Percentiles rank a stretch among this genome's conserved stretches.
Evolutionary conservation across 2,329 filamentous ascomycete species (phyloP).

Genomic region (Bipolaris sorokiniana): DNA sequence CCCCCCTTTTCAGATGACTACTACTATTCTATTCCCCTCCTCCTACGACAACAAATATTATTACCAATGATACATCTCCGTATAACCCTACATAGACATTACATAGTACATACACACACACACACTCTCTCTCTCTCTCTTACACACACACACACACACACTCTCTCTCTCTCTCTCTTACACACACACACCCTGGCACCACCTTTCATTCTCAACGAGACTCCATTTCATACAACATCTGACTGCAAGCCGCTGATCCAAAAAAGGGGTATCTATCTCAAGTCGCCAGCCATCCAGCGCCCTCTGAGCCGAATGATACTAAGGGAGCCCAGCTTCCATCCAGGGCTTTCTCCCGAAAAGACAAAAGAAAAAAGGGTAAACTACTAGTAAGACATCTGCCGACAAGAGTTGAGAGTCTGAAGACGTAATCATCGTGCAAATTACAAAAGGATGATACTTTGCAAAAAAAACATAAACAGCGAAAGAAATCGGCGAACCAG

Average conservation of each 20-base stretch:
- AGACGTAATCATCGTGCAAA: constrained; percentile 29
- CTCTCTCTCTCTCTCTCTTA: no score
- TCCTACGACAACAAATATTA: neutral
- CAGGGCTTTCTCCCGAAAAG: constrained; percentile 10
- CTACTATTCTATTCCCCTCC: no score
- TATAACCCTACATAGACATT: constrained; percentile 4
- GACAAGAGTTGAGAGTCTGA: constrained; percentile 20
- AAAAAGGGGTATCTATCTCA: constrained; percentile 33
- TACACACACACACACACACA: neutral
- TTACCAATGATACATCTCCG: neutral
- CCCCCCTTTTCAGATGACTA: no score
- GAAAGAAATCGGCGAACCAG: constrained; percentile 27
- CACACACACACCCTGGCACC: neutral
- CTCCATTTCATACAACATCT: constrained; percentile 23
- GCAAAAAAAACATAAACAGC: constrained; percentile 33
- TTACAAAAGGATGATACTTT: constrained; percentile 23
- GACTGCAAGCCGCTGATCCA: constrained; percentile 23
- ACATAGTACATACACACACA: neutral
- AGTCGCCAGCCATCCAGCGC: constrained; percentile 18
- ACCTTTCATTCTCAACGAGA: constrained; percentile 7
- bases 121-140: neutral
- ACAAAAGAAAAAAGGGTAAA: neutral
- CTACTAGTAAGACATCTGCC: constrained; percentile 1
- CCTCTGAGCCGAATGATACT: constrained; percentile 12
- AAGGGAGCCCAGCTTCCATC: constrained; percentile 13